Percentiles rank a stretch among this genome's conserved stretches.
phyloP scores from a whole-genome alignment of 345 rosid genomes.

The Gossypium thurberi region DNA sequence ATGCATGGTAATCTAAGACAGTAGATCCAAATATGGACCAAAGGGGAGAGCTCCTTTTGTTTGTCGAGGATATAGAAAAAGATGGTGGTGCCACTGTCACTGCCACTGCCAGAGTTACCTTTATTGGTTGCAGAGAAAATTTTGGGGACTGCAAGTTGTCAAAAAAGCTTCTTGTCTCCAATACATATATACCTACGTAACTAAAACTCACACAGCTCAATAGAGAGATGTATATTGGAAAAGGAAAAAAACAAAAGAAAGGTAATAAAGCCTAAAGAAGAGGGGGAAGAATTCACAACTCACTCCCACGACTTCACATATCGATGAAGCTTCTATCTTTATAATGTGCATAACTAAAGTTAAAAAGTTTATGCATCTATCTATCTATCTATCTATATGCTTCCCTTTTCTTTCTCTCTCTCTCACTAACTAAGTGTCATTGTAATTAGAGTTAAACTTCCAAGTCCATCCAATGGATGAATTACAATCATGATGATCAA shows the following conservation, averaged over 20 bases:
- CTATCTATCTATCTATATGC: background rate
- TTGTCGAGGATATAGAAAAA: conserved; percentile 8
- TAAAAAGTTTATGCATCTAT: background rate
- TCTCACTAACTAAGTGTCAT: too few relatives aligned
- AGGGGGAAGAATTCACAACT: conserved; percentile 41
- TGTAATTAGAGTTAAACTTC: background rate
- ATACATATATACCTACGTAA: background rate
- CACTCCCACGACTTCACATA: conserved; percentile 39
- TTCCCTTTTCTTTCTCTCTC: background rate
- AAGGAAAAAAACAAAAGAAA: conserved; percentile 14
- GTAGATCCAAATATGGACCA: background rate
- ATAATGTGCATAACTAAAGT: conserved; percentile 6
- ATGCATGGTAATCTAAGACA: background rate
- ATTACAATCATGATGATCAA: too few relatives aligned
- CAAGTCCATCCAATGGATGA: background rate
- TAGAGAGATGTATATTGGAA: background rate
- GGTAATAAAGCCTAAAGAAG: conserved; percentile 39
- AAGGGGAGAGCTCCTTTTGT: background rate
- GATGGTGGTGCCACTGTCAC: conserved; percentile 19
- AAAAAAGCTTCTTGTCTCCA: conserved; percentile 42
- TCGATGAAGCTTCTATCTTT: conserved; percentile 76
- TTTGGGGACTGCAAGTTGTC: conserved; percentile 47
- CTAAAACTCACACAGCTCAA: conserved; percentile 1
- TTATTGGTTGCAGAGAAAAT: conserved; percentile 42
- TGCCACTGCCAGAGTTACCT: conserved; percentile 10